A percentile compares a stretch with the other conserved stretches of the same genome.
Conservation (phyloP, 108 stramenopile genomes). For the Cylindrotheca closterium region DNA sequence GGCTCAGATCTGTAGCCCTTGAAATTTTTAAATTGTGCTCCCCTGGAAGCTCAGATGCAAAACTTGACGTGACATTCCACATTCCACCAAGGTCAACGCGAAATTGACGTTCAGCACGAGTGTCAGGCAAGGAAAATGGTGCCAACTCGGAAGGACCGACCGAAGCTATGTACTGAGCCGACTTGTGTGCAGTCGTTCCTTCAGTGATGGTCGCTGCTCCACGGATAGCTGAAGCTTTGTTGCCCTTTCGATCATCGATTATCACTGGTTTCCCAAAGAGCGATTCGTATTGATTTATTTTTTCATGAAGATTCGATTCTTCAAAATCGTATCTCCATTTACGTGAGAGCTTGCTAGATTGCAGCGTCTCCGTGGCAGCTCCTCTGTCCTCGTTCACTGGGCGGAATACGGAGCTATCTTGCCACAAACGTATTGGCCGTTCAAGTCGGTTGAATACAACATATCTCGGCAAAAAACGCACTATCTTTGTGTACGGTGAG, state of each 20-base stretch:
- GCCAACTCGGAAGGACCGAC: constrained; percentile 50
- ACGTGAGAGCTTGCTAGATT: constrained; percentile 17
- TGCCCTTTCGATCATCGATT: constrained; percentile 5
- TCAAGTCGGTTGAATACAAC: constrained; percentile 82
- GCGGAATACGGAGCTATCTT: constrained; percentile 85
- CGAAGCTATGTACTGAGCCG: constrained; percentile 66
- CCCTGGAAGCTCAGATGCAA: constrained; percentile 66
- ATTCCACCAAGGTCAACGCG: constrained; percentile 65
- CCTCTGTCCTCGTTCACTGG: constrained; percentile 33
- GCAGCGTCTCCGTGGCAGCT: constrained; percentile 11
- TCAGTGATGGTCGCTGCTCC: constrained; percentile 13
- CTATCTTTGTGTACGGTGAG: constrained; percentile 92
- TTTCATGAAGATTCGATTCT: constrained; percentile 13
- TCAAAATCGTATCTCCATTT: constrained; percentile 48
- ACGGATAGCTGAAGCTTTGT: background rate
- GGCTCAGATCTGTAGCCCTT: constrained; percentile 57
- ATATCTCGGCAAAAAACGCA: constrained; percentile 89
- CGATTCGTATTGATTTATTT: constrained; percentile 64
- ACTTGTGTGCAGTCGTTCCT: constrained; percentile 73
- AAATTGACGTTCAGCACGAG: constrained; percentile 71
- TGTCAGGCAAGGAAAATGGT: constrained; percentile 83
- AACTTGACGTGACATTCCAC: constrained; percentile 73
- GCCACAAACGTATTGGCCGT: constrained; percentile 80
- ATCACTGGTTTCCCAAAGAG: constrained; percentile 55
- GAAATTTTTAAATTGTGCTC: constrained; percentile 57